Percentiles rank a stretch among this genome's conserved stretches.
These are phyloP conservation scores for Ramaria rubella DNA, from an alignment of 768 basidiomycete species.

Conservation along the genomic window DNA sequence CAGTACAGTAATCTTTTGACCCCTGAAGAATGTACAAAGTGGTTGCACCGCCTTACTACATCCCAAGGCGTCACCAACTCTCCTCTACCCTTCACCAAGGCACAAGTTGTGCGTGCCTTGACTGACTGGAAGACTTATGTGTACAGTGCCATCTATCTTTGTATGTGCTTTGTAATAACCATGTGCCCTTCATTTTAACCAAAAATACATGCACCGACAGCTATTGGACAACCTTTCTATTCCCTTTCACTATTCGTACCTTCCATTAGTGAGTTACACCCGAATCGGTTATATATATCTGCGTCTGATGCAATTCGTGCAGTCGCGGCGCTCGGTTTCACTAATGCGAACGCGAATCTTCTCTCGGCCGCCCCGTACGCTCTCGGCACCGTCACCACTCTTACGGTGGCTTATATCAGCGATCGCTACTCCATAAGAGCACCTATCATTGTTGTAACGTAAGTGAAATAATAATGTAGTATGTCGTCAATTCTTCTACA, in stretches of 20 bases:
- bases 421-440: constrained; percentile 29
- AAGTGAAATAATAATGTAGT: background rate
- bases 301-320: background rate
- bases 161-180: background rate
- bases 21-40: constrained; percentile 26
- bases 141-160: constrained; percentile 15
- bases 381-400: constrained; percentile 33
- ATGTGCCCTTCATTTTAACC: background rate
- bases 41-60: constrained; percentile 26
- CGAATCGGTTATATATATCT: background rate
- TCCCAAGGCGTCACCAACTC: constrained; percentile 31
- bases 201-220: constrained; percentile 28
- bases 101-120: constrained; percentile 21
- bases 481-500: background rate
- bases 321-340: constrained; percentile 26
- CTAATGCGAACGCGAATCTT: constrained; percentile 12
- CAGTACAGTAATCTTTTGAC: constrained; percentile 32
- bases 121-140: constrained; percentile 22
- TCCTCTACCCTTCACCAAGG: constrained; percentile 24
- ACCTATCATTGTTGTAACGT: constrained; percentile 25
- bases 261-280: constrained; percentile 26
- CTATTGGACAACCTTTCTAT: constrained; percentile 34
- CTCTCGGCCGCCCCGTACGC: constrained; percentile 28
- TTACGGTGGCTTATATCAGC: constrained; percentile 27
- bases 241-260: constrained; percentile 32